Evolutionary conservation across 345 rosid species (phyloP).

Genomic region (Acer yangbiense): DNA sequence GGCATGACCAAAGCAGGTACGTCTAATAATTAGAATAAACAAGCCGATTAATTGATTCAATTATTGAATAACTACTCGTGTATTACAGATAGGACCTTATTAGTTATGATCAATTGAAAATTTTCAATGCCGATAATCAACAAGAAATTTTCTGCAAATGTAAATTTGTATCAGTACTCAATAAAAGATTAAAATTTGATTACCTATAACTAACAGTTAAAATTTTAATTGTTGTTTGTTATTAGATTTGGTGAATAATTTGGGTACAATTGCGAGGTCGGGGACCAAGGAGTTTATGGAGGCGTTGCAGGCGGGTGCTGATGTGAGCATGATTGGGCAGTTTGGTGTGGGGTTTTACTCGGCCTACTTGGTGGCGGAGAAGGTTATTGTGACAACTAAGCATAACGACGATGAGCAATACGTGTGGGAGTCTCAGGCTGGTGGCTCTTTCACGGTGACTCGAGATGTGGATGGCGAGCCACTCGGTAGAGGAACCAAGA

Average conservation of each 20-base stretch:
- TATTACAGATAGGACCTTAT: too few relatives aligned
- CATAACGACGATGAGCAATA: conserved; percentile 65
- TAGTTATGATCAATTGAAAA: too few relatives aligned
- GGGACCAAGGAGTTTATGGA: conserved; percentile 66
- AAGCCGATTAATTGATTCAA: not conserved
- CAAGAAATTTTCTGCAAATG: too few relatives aligned
- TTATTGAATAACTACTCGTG: too few relatives aligned
- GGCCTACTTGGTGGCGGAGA: conserved; percentile 57
- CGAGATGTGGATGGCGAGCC: conserved; percentile 50
- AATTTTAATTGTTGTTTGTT: not conserved
- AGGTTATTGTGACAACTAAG: conserved; percentile 49
- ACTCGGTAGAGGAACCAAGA: conserved; percentile 57
- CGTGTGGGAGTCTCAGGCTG: conserved; percentile 61
- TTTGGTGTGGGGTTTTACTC: conserved; percentile 66
- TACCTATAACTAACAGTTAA: not conserved
- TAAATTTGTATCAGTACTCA: too few relatives aligned
- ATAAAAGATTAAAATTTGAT: too few relatives aligned
- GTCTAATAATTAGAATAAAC: too few relatives aligned
- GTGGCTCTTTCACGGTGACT: conserved; percentile 52
- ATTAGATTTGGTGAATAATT: conserved; percentile 54
- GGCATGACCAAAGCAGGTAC: conserved; percentile 68
- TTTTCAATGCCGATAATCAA: too few relatives aligned
- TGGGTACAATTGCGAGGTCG: conserved; percentile 64
- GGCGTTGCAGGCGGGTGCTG: conserved; percentile 62
- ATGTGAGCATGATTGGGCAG: conserved; percentile 63